Evolutionary conservation across 2,329 filamentous ascomycete species (phyloP).

Genomic region (Metarhizium sp.): DNA sequence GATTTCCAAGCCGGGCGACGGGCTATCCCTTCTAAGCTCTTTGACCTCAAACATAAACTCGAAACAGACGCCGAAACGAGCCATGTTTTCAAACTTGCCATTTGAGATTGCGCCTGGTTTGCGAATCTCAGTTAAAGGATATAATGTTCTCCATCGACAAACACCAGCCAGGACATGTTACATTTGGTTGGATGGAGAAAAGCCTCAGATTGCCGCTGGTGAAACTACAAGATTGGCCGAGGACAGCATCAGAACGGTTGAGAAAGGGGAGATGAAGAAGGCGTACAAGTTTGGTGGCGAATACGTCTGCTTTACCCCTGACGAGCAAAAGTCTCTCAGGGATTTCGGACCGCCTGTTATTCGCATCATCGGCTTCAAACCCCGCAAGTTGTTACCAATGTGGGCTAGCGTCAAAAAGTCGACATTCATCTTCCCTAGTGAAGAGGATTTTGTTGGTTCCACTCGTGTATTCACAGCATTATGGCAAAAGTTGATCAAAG

Average conservation of each 20-base stretch:
- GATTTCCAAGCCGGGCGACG: constrained; percentile 60
- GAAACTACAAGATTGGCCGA: constrained; percentile 68
- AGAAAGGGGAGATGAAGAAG: constrained; percentile 76
- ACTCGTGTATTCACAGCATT: constrained; percentile 87
- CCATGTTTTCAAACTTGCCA: constrained; percentile 78
- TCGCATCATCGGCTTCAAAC: constrained; percentile 90
- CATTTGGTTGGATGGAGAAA: constrained; percentile 81
- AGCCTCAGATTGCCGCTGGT: constrained; percentile 67
- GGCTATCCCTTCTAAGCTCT: constrained; percentile 68
- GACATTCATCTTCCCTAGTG: constrained; percentile 88
- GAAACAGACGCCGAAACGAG: constrained; percentile 74
- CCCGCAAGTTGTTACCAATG: constrained; percentile 59
- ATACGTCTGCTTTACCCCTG: constrained; percentile 73
- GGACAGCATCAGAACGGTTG: constrained; percentile 66
- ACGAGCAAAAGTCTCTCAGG: constrained; percentile 70
- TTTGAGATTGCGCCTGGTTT: constrained; percentile 81
- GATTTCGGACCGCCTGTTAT: constrained; percentile 77
- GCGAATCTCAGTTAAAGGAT: constrained; percentile 86
- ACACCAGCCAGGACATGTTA: constrained; percentile 74
- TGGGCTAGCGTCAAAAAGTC: constrained; percentile 85
- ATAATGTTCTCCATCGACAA: constrained; percentile 79
- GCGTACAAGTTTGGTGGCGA: constrained; percentile 95
- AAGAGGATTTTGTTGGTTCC: constrained; percentile 82
- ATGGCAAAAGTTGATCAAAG: constrained; percentile 74
- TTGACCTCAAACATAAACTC: constrained; percentile 85